Conservation (phyloP, 75 land plant species). For the Pinus albicaulis region DNA sequence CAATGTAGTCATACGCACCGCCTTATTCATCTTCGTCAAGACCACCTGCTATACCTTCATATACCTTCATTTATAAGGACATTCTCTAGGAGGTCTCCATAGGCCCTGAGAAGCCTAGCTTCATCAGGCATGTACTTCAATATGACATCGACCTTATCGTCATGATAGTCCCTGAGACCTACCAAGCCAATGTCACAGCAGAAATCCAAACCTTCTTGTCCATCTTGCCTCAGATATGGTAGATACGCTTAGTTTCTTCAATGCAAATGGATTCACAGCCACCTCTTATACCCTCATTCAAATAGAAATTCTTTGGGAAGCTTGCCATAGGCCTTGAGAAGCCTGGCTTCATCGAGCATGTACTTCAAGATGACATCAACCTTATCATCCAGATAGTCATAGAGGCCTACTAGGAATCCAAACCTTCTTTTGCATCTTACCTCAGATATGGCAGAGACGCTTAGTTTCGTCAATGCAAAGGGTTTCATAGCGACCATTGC, state of each 20-base stretch:
- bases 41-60: constrained; percentile 71
- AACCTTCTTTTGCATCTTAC: too few relatives aligned
- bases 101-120: constrained; percentile 79
- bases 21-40: constrained; percentile 60
- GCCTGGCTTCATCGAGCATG: too few relatives aligned
- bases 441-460: too few relatives aligned
- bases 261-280: too few relatives aligned
- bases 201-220: constrained; percentile 84
- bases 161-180: constrained; percentile 68
- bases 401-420: too few relatives aligned
- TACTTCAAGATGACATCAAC: too few relatives aligned
- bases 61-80: constrained; percentile 74
- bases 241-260: constrained; percentile 76
- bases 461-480: too few relatives aligned
- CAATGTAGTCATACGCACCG: too few relatives aligned
- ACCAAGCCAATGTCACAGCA: constrained; percentile 51
- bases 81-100: constrained; percentile 74
- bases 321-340: too few relatives aligned
- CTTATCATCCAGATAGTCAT: too few relatives aligned
- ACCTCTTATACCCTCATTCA: too few relatives aligned
- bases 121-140: constrained; percentile 88
- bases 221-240: constrained; percentile 90
- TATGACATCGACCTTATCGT: constrained; percentile 83
- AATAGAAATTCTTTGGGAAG: too few relatives aligned
- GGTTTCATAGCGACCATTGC: constrained; percentile 84